A percentile compares a stretch with the other conserved stretches of the same genome.
phyloP scores from a whole-genome alignment of 192 early-diverging fungal genomes.

The Cetraspora pellucida region DNA sequence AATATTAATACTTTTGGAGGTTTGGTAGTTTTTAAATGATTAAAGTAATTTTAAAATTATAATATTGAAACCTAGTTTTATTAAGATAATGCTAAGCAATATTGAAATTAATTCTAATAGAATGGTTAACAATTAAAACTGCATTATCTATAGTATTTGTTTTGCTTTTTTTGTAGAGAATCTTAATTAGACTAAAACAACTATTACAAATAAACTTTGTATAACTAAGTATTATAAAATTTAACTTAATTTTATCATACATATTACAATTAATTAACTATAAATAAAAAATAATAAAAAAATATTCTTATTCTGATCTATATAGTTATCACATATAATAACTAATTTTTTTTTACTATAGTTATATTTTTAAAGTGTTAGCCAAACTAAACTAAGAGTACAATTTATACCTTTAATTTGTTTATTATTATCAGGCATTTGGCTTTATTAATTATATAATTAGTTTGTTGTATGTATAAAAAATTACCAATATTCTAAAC shows the following conservation, averaged over 20 bases:
- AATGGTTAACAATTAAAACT: neutral
- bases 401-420: neutral
- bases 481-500: neutral
- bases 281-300: neutral
- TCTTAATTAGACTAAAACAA: neutral
- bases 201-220: slow-evolving; percentile 18
- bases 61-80: neutral
- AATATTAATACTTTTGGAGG: neutral
- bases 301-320: neutral
- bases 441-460: neutral
- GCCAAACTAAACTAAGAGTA: neutral
- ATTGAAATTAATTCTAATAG: neutral
- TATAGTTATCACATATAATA: neutral
- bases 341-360: neutral
- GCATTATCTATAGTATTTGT: neutral
- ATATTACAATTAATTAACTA: neutral
- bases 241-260: neutral
- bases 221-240: neutral
- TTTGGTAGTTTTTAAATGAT: neutral
- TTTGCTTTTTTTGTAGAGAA: neutral
- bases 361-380: neutral
- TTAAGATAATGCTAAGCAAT: neutral
- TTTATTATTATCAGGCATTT: neutral
- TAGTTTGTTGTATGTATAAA: neutral
- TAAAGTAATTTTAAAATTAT: neutral